phyloP scores from a whole-genome alignment of 2,329 filamentous ascomycete genomes.

The Botrytis cinerea region DNA sequence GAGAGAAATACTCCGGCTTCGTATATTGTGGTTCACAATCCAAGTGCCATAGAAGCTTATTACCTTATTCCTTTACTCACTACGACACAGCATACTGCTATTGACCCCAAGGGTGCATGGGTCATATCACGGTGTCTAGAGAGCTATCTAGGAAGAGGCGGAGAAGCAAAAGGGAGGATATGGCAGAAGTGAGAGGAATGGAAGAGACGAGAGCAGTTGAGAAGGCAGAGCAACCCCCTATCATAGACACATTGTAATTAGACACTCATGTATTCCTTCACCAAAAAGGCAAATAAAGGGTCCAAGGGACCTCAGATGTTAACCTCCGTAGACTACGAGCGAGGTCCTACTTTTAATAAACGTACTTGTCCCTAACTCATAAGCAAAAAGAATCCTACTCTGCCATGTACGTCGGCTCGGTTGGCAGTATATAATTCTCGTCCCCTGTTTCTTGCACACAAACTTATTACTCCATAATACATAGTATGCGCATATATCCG shows the following conservation, averaged over 20 bases:
- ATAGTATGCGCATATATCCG: too few species aligned
- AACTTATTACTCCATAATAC: not conserved
- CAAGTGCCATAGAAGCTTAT: not conserved
- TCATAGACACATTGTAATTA: slow-evolving; percentile 19
- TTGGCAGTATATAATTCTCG: not conserved
- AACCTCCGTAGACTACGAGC: not conserved
- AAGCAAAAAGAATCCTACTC: not conserved
- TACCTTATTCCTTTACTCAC: not conserved
- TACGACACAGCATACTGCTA: too few species aligned
- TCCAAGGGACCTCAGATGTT: not conserved
- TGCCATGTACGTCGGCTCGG: not conserved
- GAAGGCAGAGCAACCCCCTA: not conserved
- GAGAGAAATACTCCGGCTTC: slow-evolving; percentile 11
- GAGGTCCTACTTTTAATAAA: not conserved
- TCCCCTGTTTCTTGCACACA: not conserved
- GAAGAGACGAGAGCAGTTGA: not conserved
- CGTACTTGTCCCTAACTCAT: not conserved
- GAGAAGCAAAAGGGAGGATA: not conserved
- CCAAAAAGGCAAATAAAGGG: not conserved
- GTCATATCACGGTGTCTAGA: not conserved
- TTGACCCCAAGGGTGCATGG: not conserved
- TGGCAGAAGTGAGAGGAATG: not conserved
- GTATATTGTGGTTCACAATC: not conserved
- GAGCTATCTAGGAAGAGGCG: not conserved
- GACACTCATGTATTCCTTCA: not conserved